Base-by-base conservation (phyloP, 1,139 yeast species). In the Diutina catenulata region DNA sequence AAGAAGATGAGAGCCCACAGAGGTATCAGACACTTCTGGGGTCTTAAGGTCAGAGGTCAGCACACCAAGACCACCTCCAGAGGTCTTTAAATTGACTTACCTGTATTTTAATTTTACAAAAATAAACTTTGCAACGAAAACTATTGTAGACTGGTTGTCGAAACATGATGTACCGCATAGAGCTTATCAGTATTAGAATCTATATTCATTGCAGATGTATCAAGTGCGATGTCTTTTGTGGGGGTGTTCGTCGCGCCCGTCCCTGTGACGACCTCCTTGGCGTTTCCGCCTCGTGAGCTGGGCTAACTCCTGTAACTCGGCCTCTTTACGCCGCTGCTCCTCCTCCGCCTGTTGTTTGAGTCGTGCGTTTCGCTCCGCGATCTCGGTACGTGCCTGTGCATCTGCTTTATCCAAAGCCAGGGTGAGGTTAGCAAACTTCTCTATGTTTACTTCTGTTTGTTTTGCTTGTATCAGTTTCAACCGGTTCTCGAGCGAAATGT, bases 1-100 rank as follows among this genome's bases (percentile, higher is more conserved):
- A 93, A 93, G 94, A 91, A 93, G 77, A 91, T 93, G 81, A 91
- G 97, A 81, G 77, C 97, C 63, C 98, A 91, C 93, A 83, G 97
- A 76, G 99, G 99, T 88, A 83, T 91, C 70, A 86, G 99, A 81
- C 99, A 91, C 80, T 88, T 81, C 93, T 93, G 97, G 97, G 97
- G 97, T 63, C 73, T 82, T 63, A 74, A 76, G 68, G 80, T 75
- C 64, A 87, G 97, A 81, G 97, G 97, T 77, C 97, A 88, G 81
- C 98, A 91, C 78, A 91, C 98, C 80, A 91, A 91, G 83, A 88
- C 97, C 68, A 91, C 98, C 60, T 94, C 96, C 69, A 87, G 98
- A 78, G 86, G 91, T 62, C 70, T 67, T 62, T 67, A 66, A 65
- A 46, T 51, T 40, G 36, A 21, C 32, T 25, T 23, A 21, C 38